Evolutionary conservation across 1,284 basidiomycete species (phyloP).

Genomic region (Rhodotorula sp.): DNA sequence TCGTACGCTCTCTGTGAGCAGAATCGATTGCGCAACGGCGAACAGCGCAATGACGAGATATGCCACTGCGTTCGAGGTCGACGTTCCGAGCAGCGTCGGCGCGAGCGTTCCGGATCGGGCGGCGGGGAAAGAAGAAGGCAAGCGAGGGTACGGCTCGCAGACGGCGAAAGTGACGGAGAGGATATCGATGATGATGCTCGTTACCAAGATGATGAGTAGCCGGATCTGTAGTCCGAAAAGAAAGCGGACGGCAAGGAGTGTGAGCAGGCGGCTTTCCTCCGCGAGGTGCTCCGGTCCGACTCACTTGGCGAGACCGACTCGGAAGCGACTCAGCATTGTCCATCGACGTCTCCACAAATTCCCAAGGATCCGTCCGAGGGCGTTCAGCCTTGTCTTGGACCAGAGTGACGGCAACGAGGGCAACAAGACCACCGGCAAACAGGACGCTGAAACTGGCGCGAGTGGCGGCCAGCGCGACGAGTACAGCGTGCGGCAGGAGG

Average conservation of each 20-base stretch:
- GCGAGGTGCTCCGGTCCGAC: too few relatives aligned
- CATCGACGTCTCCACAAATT: too few relatives aligned
- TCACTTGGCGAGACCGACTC: too few relatives aligned
- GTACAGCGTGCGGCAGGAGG: not conserved
- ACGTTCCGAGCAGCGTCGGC: slow-evolving; percentile 15
- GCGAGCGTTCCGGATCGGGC: not conserved
- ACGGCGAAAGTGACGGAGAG: slow-evolving; percentile 13
- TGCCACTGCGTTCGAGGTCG: not conserved
- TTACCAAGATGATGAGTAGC: not conserved
- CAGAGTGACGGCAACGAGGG: too few relatives aligned
- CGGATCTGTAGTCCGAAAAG: not conserved
- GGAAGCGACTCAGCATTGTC: too few relatives aligned
- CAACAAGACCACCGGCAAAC: not conserved
- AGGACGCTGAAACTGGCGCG: not conserved
- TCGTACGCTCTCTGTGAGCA: not conserved
- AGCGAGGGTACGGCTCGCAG: not conserved
- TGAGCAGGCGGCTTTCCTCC: too few relatives aligned
- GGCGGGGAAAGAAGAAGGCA: not conserved
- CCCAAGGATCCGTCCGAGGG: too few relatives aligned
- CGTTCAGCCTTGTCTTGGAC: too few relatives aligned
- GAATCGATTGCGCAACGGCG: not conserved
- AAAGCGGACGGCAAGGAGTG: not conserved
- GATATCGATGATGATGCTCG: slow-evolving; percentile 4
- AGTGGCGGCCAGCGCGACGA: not conserved
- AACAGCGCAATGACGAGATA: not conserved